These are phyloP conservation scores for Aristolochia fimbriata DNA, from an alignment of 164 flowering plant species.

Conservation along the genomic window DNA sequence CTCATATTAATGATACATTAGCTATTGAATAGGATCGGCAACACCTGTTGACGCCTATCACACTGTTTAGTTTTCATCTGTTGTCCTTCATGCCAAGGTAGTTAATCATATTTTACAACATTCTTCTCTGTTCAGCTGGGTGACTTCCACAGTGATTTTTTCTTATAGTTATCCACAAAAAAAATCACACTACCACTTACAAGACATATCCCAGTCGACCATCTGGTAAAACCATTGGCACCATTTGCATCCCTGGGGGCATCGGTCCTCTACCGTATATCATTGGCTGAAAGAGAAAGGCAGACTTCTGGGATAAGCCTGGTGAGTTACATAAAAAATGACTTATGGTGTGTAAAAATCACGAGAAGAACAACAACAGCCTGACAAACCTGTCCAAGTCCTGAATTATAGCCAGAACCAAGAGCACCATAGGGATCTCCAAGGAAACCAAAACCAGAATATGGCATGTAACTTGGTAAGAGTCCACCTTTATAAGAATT, in stretches of 20 bases:
- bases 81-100: no score
- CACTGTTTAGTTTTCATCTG: no score
- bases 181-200: constrained; percentile 40
- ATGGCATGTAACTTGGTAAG: constrained; percentile 36
- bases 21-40: no score
- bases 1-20: no score
- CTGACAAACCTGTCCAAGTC: constrained; percentile 51
- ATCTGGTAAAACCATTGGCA: constrained; percentile 98
- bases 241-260: constrained; percentile 98
- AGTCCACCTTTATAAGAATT: constrained; percentile 31
- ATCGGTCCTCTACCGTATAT: constrained; percentile 94
- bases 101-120: no score
- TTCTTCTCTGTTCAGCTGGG: no score
- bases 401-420: constrained; percentile 51
- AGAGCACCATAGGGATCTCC: constrained; percentile 62
- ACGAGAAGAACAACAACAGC: background rate
- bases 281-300: constrained; percentile 51
- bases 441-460: constrained; percentile 49
- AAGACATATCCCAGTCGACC: constrained; percentile 97
- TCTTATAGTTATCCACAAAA: background rate
- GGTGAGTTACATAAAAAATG: background rate
- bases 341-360: background rate
- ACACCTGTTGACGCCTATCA: no score
- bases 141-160: background rate
- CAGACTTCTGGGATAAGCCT: constrained; percentile 2